Evolutionary conservation across 352 stramenopile species (phyloP), one percentile per base, ranked within the genome.

Genomic region (Elongisporangium prolatum): DNA sequence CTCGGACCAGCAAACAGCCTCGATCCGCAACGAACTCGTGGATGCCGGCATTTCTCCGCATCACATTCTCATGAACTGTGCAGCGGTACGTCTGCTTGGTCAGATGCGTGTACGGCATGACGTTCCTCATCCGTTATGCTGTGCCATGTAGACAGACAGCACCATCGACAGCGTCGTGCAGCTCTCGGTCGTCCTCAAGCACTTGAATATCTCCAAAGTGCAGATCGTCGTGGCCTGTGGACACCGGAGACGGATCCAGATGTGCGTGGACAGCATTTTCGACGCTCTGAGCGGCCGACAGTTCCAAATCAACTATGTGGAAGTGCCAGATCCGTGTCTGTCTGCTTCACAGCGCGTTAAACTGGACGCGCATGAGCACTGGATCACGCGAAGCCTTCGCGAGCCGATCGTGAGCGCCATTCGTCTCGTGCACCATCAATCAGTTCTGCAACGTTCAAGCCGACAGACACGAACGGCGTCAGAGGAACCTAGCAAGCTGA

Each of bases 41-140:
- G 65, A 69, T 17, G 59, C 63, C n/a, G 77, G 80, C 44, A 73
- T 89, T 49, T 86, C 80, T 4, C 75, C 75, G 13, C 77, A 89
- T 54, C 77, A 88, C 56, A 83, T 88, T 52, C 55, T 86, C 67
- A 88, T 88, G 77, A 72, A 85, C 64, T 89, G 80, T 75, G 79
- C 72, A 0, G 68, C 71, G 24, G 76, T 89, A 62, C 65, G 69
- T 74, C 2, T 11, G 10, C 20, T 38, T 44, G 40, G 17, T 28
- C 20, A 17, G n/a, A 48, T 67, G 17, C 44, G 20, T 17, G 34
- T 34, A 52, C 11, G 5, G 40, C 13, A 21, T 53, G 50, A 3
- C 59, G 18, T 22, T 34, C 50, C 13, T 51, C 14, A 24, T 21
- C 18, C 3, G n/a, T 5, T 40, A 9, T 13, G 28, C 28, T 9